Evolutionary conservation across 1,284 basidiomycete species (phyloP).

Genomic region (Volvariella surrecta): DNA sequence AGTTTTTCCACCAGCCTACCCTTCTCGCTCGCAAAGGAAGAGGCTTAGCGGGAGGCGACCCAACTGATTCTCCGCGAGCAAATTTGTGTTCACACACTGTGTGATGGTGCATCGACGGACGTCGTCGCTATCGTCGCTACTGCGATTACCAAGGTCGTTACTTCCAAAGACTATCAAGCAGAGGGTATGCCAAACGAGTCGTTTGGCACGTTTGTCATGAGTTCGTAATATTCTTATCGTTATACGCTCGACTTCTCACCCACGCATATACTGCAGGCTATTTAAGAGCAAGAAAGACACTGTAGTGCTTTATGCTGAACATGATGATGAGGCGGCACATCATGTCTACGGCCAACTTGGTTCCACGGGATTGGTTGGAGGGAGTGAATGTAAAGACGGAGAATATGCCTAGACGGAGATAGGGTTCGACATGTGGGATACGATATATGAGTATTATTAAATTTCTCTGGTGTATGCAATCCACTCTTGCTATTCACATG

Average conservation of each 20-base stretch:
- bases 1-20: constrained; percentile 4
- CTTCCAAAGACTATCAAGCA: constrained; percentile 6
- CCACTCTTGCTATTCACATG: no score
- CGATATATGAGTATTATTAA: constrained; percentile 41
- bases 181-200: constrained; percentile 9
- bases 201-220: constrained; percentile 10
- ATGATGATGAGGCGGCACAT: constrained; percentile 31
- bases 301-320: constrained; percentile 44
- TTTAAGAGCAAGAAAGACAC: constrained; percentile 20
- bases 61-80: constrained; percentile 6
- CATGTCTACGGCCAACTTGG: constrained; percentile 40
- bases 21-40: constrained; percentile 6
- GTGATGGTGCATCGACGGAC: neutral
- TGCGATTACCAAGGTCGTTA: constrained; percentile 11
- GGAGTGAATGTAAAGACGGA: constrained; percentile 15
- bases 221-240: constrained; percentile 3
- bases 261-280: constrained; percentile 17
- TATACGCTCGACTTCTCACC: no score
- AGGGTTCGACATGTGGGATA: constrained; percentile 32
- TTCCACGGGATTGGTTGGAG: constrained; percentile 31
- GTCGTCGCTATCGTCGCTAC: constrained; percentile 11
- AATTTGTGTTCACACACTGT: constrained; percentile 9
- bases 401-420: constrained; percentile 42
- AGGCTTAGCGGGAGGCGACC: constrained; percentile 6
- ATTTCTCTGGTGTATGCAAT: no score